phyloP scores from a whole-genome alignment of 176 grass and related monocot species.

The Oryza punctata region DNA sequence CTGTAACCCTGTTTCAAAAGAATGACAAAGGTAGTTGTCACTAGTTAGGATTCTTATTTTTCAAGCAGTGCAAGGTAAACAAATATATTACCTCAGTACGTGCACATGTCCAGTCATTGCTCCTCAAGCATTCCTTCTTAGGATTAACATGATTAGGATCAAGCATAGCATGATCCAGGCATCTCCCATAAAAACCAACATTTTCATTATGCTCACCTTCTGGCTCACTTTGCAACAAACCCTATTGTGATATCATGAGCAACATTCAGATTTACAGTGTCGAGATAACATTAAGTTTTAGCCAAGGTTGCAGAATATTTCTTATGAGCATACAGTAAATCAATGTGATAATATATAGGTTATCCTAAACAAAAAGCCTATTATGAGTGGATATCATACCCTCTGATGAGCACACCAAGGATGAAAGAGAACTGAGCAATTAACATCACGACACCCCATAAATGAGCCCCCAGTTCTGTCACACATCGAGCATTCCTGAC shows the following conservation, averaged over 20 bases:
- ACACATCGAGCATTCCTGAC: conserved; percentile 86
- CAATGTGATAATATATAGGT: background rate
- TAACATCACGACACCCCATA: conserved; percentile 76
- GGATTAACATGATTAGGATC: conserved; percentile 42
- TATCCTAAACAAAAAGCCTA: background rate
- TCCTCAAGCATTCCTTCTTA: conserved; percentile 51
- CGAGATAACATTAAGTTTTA: conserved; percentile 5
- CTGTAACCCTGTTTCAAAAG: conserved; percentile 62
- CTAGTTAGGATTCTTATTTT: conserved; percentile 20
- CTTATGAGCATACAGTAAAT: conserved; percentile 7
- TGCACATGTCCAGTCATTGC: conserved; percentile 64
- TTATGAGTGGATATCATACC: conserved; percentile 48
- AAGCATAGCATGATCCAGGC: conserved; percentile 61
- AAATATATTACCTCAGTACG: conserved; percentile 68
- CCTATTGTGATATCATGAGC: conserved; percentile 48
- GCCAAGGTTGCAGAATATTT: conserved; percentile 19
- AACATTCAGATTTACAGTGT: background rate
- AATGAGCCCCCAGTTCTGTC: conserved; percentile 74
- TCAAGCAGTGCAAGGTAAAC: conserved; percentile 12
- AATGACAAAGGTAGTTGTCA: conserved; percentile 13
- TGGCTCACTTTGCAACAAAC: conserved; percentile 88
- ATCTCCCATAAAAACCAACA: conserved; percentile 91
- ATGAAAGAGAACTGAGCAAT: conserved; percentile 80
- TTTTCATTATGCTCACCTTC: conserved; percentile 81
- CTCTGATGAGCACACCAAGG: conserved; percentile 91